A percentile compares a stretch with the other conserved stretches of the same genome.
Evolutionary conservation across 176 grass and related monocot genomes (phyloP).

Genomic region (Phragmites australis): DNA sequence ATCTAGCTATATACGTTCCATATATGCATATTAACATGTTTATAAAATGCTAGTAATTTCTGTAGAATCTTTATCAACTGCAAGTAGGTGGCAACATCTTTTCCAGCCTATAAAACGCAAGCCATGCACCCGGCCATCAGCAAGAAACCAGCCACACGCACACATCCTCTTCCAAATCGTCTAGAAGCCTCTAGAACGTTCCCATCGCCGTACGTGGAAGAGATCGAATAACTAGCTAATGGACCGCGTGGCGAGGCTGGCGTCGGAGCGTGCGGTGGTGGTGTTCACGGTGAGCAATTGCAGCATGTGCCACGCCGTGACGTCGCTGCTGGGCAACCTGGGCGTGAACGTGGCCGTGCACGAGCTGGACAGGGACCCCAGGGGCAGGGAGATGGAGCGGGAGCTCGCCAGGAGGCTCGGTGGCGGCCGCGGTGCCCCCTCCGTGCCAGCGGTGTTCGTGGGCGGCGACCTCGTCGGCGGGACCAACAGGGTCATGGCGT

Average conservation of each 20-base stretch:
- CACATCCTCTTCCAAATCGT: not conserved
- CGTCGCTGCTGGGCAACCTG: conserved; percentile 51
- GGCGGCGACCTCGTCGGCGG: conserved; percentile 50
- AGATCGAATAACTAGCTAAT: not conserved
- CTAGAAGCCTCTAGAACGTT: conserved; percentile 21
- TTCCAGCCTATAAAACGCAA: not conserved
- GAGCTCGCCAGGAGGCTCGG: conserved; percentile 51
- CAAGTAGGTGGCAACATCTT: conserved; percentile 9
- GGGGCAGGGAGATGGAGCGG: conserved; percentile 55
- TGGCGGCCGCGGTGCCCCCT: not conserved
- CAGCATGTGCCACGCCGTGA: conserved; percentile 64
- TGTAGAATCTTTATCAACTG: not conserved
- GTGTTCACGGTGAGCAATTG: conserved; percentile 61
- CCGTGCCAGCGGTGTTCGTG: conserved; percentile 49
- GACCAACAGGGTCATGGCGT: conserved; percentile 44
- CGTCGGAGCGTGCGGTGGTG: conserved; percentile 62
- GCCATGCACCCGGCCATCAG: not conserved
- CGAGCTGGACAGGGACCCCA: conserved; percentile 57
- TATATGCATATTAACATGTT: not conserved
- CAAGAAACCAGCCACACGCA: conserved; percentile 24
- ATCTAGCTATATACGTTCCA: not conserved
- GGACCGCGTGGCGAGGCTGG: conserved; percentile 54
- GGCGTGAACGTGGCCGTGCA: conserved; percentile 54
- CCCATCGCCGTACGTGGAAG: not conserved
- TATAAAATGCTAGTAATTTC: not conserved